phyloP scores from a whole-genome alignment of 352 stramenopile species.

The Globisporangium nunn region DNA sequence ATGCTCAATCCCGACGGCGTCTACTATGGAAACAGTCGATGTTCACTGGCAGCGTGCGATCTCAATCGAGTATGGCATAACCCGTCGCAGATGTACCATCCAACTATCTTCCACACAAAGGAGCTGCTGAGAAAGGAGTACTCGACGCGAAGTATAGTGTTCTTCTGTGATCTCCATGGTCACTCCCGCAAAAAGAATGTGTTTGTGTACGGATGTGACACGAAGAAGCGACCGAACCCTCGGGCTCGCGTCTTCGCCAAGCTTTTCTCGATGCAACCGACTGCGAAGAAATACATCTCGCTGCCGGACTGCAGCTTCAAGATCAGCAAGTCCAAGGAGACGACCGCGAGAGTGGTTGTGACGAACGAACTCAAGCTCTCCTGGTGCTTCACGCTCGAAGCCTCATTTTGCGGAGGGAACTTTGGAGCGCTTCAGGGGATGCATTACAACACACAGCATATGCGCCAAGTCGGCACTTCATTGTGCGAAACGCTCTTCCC shows the following conservation, averaged over 20 bases:
- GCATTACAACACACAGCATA: slow-evolving; percentile 65
- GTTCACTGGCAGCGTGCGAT: slow-evolving; percentile 71
- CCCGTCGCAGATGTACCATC: slow-evolving; percentile 58
- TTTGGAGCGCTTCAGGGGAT: slow-evolving; percentile 49
- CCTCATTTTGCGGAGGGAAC: slow-evolving; percentile 79
- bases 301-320: slow-evolving; percentile 75
- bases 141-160: slow-evolving; percentile 46
- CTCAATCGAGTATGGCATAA: slow-evolving; percentile 88
- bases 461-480: slow-evolving; percentile 34
- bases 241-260: slow-evolving; percentile 67
- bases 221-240: slow-evolving; percentile 80
- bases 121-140: slow-evolving; percentile 58
- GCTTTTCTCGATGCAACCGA: slow-evolving; percentile 54
- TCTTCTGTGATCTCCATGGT: slow-evolving; percentile 91
- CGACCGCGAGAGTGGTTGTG: slow-evolving; percentile 75
- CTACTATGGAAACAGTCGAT: slow-evolving; percentile 90
- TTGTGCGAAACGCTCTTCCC: slow-evolving; percentile 46
- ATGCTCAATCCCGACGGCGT: slow-evolving; percentile 94
- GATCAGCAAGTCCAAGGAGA: slow-evolving; percentile 73
- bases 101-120: slow-evolving; percentile 88
- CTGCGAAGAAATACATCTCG: slow-evolving; percentile 57
- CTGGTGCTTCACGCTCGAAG: slow-evolving; percentile 84
- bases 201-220: slow-evolving; percentile 94
- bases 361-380: slow-evolving; percentile 68
- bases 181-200: slow-evolving; percentile 92